Evolutionary conservation across 352 stramenopile genomes (phyloP).

Genomic region (Globisporangium paddicum): DNA sequence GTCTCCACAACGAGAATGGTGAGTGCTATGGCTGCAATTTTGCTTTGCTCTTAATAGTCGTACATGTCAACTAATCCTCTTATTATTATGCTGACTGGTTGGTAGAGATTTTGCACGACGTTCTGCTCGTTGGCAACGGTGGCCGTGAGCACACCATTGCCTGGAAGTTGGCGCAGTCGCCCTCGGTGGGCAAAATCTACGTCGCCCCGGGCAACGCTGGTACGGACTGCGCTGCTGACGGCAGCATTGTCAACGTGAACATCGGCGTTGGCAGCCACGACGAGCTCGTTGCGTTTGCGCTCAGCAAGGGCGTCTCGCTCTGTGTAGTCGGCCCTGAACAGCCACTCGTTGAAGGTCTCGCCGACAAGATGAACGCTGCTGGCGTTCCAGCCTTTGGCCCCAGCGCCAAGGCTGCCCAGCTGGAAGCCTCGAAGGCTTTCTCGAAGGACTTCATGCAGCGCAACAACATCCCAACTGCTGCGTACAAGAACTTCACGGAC

Average conservation of each 20-base stretch:
- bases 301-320: constrained; percentile 90
- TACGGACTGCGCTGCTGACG: constrained; percentile 39
- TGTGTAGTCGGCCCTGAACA: constrained; percentile 97
- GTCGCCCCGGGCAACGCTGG: constrained; percentile 91
- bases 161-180: constrained; percentile 89
- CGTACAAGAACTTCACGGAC: constrained; percentile 96
- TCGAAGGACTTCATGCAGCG: constrained; percentile 99
- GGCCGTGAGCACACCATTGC: constrained; percentile 95
- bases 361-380: constrained; percentile 91
- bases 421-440: constrained; percentile 99
- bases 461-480: constrained; percentile 96
- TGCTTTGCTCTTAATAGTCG: too few species aligned
- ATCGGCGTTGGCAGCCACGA: constrained; percentile 59
- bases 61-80: too few species aligned
- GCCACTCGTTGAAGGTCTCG: constrained; percentile 95
- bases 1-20: constrained; percentile 43
- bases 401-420: constrained; percentile 89
- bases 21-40: constrained; percentile 3
- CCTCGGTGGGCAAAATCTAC: constrained; percentile 74
- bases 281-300: constrained; percentile 71
- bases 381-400: constrained; percentile 97
- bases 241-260: constrained; percentile 75
- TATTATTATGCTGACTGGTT: too few species aligned
- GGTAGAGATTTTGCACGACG: constrained; percentile 60
- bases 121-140: constrained; percentile 91